A percentile compares a stretch with the other conserved stretches of the same genome.
These are phyloP conservation scores for Eutrema salsugineum DNA, from an alignment of 441 rosid genomes.

Conservation along the genomic window DNA sequence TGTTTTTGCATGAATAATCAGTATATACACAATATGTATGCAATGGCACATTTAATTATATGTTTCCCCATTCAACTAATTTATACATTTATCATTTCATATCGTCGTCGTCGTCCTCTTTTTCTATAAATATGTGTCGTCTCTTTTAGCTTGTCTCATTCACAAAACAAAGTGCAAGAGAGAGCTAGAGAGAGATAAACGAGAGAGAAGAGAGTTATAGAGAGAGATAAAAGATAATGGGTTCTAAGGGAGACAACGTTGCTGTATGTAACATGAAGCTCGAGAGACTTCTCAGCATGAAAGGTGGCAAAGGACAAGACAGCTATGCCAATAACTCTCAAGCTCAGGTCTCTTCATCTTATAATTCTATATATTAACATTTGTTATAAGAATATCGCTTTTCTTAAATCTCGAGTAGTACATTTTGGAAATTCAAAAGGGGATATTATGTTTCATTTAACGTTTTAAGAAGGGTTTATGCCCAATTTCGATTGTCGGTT, in stretches of 20 bases:
- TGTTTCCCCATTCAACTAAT: conserved; percentile 27
- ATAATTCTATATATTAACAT: neutral
- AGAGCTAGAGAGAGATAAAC: conserved; percentile 1
- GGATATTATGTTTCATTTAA: neutral
- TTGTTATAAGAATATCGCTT: neutral
- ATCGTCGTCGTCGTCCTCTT: conserved; percentile 2
- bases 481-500: too few species aligned
- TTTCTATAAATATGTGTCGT: conserved; percentile 22
- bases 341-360: conserved; percentile 66
- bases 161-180: conserved; percentile 1
- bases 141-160: conserved; percentile 19
- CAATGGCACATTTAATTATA: conserved; percentile 27
- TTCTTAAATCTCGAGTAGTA: neutral
- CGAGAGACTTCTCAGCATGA: conserved; percentile 86
- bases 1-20: conserved; percentile 31
- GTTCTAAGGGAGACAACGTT: conserved; percentile 49
- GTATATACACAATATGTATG: conserved; percentile 19
- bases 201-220: neutral
- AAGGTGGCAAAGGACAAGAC: conserved; percentile 87
- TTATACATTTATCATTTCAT: conserved; percentile 10
- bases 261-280: conserved; percentile 68
- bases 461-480: too few species aligned
- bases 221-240: conserved; percentile 38
- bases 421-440: neutral
- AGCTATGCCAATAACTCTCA: conserved; percentile 96